These are phyloP conservation scores for Xylaria venustula DNA, from an alignment of 495 filamentous ascomycete genomes.

Conservation along the genomic window DNA sequence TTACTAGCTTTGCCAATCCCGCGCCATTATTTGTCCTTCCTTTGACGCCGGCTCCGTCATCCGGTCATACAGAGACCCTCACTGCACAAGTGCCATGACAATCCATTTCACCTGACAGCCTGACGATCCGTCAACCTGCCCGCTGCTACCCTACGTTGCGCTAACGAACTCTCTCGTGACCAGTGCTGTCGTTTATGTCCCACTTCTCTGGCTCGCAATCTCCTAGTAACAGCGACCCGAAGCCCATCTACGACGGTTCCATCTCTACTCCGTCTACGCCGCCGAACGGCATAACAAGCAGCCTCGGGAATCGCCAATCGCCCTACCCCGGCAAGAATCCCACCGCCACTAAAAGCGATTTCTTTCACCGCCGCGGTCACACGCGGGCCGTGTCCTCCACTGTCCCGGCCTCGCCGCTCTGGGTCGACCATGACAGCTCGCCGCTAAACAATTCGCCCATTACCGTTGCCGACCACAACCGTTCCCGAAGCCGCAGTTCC, in stretches of 20 bases:
- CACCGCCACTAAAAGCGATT: slow-evolving; percentile 28
- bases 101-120: no score
- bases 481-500: slow-evolving; percentile 28
- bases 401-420: slow-evolving; percentile 29
- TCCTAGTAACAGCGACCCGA: slow-evolving; percentile 26
- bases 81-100: neutral
- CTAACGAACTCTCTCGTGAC: slow-evolving; percentile 15
- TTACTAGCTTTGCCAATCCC: neutral
- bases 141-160: slow-evolving; percentile 2
- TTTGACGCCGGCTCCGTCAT: neutral
- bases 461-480: slow-evolving; percentile 18
- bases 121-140: neutral
- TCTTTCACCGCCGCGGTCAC: slow-evolving; percentile 25
- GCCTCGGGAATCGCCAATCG: neutral
- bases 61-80: neutral
- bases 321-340: slow-evolving; percentile 19
- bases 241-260: slow-evolving; percentile 35
- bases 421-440: slow-evolving; percentile 35
- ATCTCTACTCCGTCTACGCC: slow-evolving; percentile 31
- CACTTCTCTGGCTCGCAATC: slow-evolving; percentile 45
- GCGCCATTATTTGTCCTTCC: neutral
- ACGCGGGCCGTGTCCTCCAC: slow-evolving; percentile 28
- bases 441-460: slow-evolving; percentile 21
- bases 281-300: slow-evolving; percentile 18
- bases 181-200: slow-evolving; percentile 62